phyloP scores from a whole-genome alignment of 2,329 filamentous ascomycete genomes.

The Fusarium torreyae region DNA sequence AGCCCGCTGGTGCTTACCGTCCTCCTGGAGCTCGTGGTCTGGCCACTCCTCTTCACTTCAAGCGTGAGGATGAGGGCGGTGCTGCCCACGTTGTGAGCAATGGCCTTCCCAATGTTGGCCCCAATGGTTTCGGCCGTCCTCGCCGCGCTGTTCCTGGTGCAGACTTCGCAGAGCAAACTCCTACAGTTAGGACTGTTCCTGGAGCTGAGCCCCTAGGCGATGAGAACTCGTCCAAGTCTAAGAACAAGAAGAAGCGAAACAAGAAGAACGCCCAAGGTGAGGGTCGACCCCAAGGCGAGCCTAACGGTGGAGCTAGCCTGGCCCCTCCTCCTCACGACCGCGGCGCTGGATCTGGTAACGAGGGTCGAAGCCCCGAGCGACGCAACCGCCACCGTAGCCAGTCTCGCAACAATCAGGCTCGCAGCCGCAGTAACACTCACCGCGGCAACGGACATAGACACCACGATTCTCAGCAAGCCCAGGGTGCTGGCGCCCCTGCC shows the following conservation, averaged over 20 bases:
- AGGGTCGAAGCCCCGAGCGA: constrained; percentile 77
- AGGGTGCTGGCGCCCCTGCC: constrained; percentile 63
- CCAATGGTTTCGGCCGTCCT: constrained; percentile 84
- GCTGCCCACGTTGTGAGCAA: constrained; percentile 87
- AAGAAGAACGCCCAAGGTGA: constrained; percentile 91
- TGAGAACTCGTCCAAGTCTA: constrained; percentile 86
- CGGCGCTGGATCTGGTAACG: constrained; percentile 60
- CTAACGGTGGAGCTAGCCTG: constrained; percentile 63
- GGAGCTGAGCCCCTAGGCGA: constrained; percentile 74
- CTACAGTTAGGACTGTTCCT: constrained; percentile 79
- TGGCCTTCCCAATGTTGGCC: constrained; percentile 77
- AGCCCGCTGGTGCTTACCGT: constrained; percentile 96
- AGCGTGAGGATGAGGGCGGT: constrained; percentile 96
- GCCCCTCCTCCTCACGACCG: constrained; percentile 62
- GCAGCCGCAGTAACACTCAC: constrained; percentile 68
- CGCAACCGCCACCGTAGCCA: constrained; percentile 67
- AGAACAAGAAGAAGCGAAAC: constrained; percentile 98
- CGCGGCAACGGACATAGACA: constrained; percentile 51
- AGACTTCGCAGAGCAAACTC: constrained; percentile 76
- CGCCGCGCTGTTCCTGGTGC: constrained; percentile 90
- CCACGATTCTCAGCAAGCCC: constrained; percentile 43
- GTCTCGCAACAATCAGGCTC: constrained; percentile 67
- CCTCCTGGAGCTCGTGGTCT: constrained; percentile 93
- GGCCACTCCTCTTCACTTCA: constrained; percentile 92
- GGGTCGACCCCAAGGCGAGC: constrained; percentile 65